A percentile compares a stretch with the other conserved stretches of the same genome.
Evolutionary conservation across 306 rosid genomes (phyloP).

Genomic region (Abrus pulchellus): DNA sequence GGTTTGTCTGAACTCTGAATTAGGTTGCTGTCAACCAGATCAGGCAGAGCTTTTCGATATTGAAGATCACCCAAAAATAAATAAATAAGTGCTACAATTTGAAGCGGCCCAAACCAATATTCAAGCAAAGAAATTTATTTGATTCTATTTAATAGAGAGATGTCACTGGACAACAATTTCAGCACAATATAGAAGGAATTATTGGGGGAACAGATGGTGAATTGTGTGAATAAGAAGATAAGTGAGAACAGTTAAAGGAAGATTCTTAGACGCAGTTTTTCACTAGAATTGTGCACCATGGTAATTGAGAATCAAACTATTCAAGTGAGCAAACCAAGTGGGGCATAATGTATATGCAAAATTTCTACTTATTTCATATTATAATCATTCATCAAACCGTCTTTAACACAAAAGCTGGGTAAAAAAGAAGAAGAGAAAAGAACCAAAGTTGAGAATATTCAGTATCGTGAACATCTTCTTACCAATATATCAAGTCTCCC

Average conservation of each 20-base stretch:
- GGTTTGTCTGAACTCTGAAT: constrained; percentile 20
- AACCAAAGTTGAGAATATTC: constrained; percentile 11
- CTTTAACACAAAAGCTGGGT: constrained; percentile 10
- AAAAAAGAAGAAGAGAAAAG: neutral
- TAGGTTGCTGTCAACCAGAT: constrained; percentile 9
- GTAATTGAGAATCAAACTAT: constrained; percentile 37
- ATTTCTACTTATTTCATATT: constrained; percentile 17
- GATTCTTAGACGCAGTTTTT: neutral
- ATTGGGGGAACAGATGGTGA: neutral
- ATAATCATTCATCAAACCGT: neutral
- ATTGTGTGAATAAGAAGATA: neutral
- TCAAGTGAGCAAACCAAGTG: constrained; percentile 7
- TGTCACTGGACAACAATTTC: no score
- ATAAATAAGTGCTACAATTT: no score
- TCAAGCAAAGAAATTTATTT: no score
- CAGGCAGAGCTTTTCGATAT: constrained; percentile 20
- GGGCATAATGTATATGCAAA: constrained; percentile 23
- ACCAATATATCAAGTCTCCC: constrained; percentile 63
- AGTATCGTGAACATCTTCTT: neutral
- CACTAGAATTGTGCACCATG: constrained; percentile 18
- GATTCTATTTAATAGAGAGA: no score
- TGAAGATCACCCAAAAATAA: constrained; percentile 32
- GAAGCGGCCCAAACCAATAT: no score
- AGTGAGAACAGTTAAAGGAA: neutral
- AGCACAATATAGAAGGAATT: neutral